Evolutionary conservation across 768 basidiomycete genomes (phyloP), one percentile per base, ranked within the genome.

Genomic region (Xanthoconium stramineum): DNA sequence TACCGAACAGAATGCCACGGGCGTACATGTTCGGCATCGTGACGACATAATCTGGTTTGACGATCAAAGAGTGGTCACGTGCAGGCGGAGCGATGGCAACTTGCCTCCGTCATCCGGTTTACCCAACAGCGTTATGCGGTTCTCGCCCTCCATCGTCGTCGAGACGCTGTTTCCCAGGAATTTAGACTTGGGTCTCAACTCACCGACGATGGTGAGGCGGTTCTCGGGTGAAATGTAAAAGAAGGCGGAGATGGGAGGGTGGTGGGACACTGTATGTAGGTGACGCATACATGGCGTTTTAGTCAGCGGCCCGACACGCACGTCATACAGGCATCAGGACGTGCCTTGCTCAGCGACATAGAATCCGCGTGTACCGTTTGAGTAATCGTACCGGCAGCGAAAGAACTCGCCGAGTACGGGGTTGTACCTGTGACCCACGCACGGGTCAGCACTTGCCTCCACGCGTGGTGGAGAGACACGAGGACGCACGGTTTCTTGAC

Each of bases 1-100:
- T 92, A 11, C 89, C 90, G 71, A 90, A 93, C 42, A 92, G 74
- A 61, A 92, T 91, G 9, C 91, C 91, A 37, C 91, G 81, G 46
- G 89, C 91, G 68, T 92, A 96, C 89, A 98, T 97, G 77, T 98
- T 98, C 32, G 97, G 97, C 95, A 99, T 97, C 56, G 91, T 86
- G 62, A 94, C 84, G 56, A 88, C 80, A 69, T 94, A 95, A 60
- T 90, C 91, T 88, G 75, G 54, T 38, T 14, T 0, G 47, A 29
- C 6, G 53, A 33, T 58, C 43, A 58, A 32, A 52, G 39, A 33
- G 36, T 45, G 46, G 46, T 40, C 50, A 51, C 45, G 51, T 55
- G 57, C 28, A 2, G 19, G 49, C 13, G 15, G 14, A 45, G 6
- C 10, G n/a, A 36, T 62, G 24, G 47, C 59, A 53, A 78, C 85